Conservation (phyloP, 192 early-diverging fungal genomes). For the Coemansia sp. region DNA sequence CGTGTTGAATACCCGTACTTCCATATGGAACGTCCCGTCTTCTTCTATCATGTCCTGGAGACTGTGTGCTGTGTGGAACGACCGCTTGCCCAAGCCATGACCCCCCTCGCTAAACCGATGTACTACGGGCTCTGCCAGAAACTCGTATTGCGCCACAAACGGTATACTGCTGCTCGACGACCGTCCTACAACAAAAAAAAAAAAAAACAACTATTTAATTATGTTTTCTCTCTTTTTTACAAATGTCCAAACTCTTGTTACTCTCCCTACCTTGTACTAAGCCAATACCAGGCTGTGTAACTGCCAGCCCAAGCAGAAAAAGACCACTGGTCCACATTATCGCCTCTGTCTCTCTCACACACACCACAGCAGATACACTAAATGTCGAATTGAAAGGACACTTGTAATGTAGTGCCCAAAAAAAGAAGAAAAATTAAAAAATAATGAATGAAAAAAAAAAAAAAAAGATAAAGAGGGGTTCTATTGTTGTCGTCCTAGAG, state of each 20-base stretch:
- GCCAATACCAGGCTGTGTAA: background rate
- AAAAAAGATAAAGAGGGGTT: background rate
- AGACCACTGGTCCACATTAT: slow-evolving; percentile 15
- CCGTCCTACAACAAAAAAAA: slow-evolving; percentile 12
- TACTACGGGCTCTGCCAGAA: slow-evolving; percentile 44
- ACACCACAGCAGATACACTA: background rate
- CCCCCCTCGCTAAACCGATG: slow-evolving; percentile 22
- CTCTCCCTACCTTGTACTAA: background rate
- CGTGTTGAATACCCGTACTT: slow-evolving; percentile 64
- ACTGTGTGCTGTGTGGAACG: background rate
- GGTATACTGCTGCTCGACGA: slow-evolving; percentile 36
- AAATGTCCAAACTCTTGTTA: background rate
- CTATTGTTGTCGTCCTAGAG: background rate
- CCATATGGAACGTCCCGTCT: slow-evolving; percentile 58
- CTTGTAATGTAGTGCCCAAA: background rate
- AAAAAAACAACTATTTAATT: background rate
- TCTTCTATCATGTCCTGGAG: slow-evolving; percentile 35
- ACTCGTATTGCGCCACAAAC: slow-evolving; percentile 45
- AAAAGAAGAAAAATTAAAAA: background rate
- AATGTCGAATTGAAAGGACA: slow-evolving; percentile 1
- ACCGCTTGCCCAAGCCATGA: background rate
- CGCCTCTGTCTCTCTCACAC: background rate
- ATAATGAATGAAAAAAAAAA: background rate
- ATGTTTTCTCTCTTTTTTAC: background rate
- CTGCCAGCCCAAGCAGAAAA: slow-evolving; percentile 11